These are phyloP conservation scores for Ceratocystis harringtonii DNA, from an alignment of 2,329 filamentous ascomycete genomes.

Conservation along the genomic window DNA sequence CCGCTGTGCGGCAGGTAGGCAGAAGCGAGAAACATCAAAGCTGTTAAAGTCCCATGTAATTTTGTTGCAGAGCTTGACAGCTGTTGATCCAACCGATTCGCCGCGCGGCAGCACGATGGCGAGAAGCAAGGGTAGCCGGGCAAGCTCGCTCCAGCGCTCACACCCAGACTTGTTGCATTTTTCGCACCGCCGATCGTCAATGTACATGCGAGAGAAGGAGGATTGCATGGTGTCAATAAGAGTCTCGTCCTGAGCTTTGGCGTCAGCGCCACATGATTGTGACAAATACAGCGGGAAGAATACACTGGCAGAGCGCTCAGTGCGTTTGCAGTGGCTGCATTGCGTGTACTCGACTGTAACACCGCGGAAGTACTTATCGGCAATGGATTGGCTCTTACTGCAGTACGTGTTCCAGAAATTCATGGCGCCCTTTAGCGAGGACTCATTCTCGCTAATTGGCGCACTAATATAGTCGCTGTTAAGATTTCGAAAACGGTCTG, in stretches of 20 bases:
- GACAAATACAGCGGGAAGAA: conserved; percentile 27
- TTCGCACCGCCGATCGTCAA: conserved; percentile 60
- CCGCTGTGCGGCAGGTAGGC: conserved; percentile 23
- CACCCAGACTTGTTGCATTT: conserved; percentile 53
- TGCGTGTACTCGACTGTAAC: conserved; percentile 54
- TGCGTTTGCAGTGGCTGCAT: conserved; percentile 36
- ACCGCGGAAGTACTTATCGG: conserved; percentile 67
- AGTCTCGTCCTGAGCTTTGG: conserved; percentile 36
- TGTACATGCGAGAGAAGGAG: conserved; percentile 41
- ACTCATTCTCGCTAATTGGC: conserved; percentile 13
- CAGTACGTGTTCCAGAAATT: conserved; percentile 62
- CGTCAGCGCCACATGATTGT: conserved; percentile 24
- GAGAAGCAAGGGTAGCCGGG: conserved; percentile 63
- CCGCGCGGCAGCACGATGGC: conserved; percentile 59
- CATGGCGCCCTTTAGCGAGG: conserved; percentile 36
- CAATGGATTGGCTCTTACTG: conserved; percentile 55
- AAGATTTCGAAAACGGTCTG: conserved; percentile 46
- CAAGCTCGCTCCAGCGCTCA: conserved; percentile 59
- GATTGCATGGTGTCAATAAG: conserved; percentile 44
- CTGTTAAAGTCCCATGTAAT: conserved; percentile 65
- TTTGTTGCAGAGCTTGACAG: conserved; percentile 51
- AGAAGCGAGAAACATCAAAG: conserved; percentile 39
- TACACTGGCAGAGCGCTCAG: conserved; percentile 40
- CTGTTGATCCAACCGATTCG: conserved; percentile 21
- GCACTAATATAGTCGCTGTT: conserved; percentile 16